Evolutionary conservation across 306 rosid genomes (phyloP).

Genomic region (barrel medic (Medicago truncatula)): MtrunA17r5.0-ANR NC_053047.1:2556501-2557000

Average conservation of each 20-base stretch:
- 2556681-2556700: no score
- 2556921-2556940: constrained; percentile 32
- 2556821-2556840: constrained; percentile 80
- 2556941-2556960: constrained; percentile 12
- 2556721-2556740: no score
- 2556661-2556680: no score
- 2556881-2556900: constrained; percentile 60
- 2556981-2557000: constrained; percentile 95
- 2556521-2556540: no score
- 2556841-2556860: constrained; percentile 64
- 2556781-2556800: neutral
- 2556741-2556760: neutral
- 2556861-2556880: constrained; percentile 97
- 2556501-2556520: no score
- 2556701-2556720: no score
- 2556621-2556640: no score
- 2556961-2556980: constrained; percentile 73
- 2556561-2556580: no score
- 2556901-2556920: constrained; percentile 55
- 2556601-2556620: no score
- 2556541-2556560: no score
- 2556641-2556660: no score
- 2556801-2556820: neutral
- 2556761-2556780: neutral
- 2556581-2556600: no score